Evolutionary conservation across 192 early-diverging fungal species (phyloP), one percentile per base, ranked within the genome.

Genomic region (Linnemannia zychae): DNA sequence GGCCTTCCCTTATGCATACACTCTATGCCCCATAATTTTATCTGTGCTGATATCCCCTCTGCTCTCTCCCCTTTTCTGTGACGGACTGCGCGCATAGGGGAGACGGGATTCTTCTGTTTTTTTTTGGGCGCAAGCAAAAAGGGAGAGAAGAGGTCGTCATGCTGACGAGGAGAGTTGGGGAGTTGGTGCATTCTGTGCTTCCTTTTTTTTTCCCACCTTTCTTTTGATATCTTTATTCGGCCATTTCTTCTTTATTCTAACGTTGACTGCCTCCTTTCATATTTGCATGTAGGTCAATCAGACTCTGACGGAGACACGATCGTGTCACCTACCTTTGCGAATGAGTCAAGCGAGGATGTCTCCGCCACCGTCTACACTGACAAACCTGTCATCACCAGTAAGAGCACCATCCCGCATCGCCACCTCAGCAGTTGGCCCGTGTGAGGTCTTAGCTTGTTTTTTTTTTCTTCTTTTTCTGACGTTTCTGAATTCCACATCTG

Each of bases 221-320:
- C 53, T n/a, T 24, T 74, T 57, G 22, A 46, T 57, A 7, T 20
- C 57, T 24, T 36, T 38, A 38, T 34, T 37, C 28, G 24, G 18
- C 22, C 12, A 60, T 31, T 16, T 28, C 34, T 47, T 65, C 53
- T n/a, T 20, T 24, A 31, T 37, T 24, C 53, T 40, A 15, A 28
- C 36, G 18, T 15, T 63, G 7, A 28, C 57, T 63, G 57, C 1
- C 28, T 31, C 13, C 28, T 63, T 63, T 16, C 57, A 20, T 57
- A 22, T 3, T 44, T 7, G 28, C 53, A 20, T 37, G 57, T 67
- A 85, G 83, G 67, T 33, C 83, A 85, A 24, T 85, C 83, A 7
- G 83, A 85, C 47, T 85, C 83, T 46, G 83, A 85, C 76, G 77
- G 57, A 2, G 83, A 85, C 33, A 85, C 83, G 3, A 75, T 85